These are phyloP conservation scores for Vaccinium darrowii DNA, from an alignment of 148 eudicot genomes.

Conservation along the genomic window DNA sequence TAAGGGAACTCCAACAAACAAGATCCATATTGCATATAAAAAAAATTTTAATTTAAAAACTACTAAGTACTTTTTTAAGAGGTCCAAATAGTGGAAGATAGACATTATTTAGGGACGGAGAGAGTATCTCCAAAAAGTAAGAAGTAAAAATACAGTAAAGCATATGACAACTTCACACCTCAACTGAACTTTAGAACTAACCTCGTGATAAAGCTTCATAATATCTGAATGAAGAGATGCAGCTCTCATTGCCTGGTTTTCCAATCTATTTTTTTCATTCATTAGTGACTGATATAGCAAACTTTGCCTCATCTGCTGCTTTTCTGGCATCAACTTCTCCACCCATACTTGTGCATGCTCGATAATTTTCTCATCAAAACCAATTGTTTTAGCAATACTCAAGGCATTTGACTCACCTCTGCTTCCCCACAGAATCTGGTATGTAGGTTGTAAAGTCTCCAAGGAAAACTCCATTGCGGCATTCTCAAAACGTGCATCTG, in stretches of 20 bases:
- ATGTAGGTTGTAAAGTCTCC: slow-evolving; percentile 82
- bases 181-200: slow-evolving; percentile 27
- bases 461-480: slow-evolving; percentile 95
- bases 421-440: slow-evolving; percentile 86
- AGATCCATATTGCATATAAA: too few relatives aligned
- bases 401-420: slow-evolving; percentile 91
- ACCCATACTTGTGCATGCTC: slow-evolving; percentile 76
- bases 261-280: slow-evolving; percentile 75
- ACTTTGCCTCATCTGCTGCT: slow-evolving; percentile 63
- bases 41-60: too few relatives aligned
- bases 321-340: slow-evolving; percentile 75
- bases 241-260: slow-evolving; percentile 52
- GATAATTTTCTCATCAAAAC: slow-evolving; percentile 72
- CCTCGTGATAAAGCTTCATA: slow-evolving; percentile 75
- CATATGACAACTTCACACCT: neutral
- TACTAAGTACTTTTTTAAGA: too few relatives aligned
- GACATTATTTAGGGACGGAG: too few relatives aligned
- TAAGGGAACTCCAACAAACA: too few relatives aligned
- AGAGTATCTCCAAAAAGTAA: neutral
- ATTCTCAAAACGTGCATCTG: slow-evolving; percentile 70
- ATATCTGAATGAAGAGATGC: slow-evolving; percentile 64
- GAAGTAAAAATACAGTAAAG: neutral
- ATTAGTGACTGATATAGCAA: slow-evolving; percentile 63
- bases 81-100: too few relatives aligned
- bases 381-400: slow-evolving; percentile 77